phyloP scores from a whole-genome alignment of 2,329 filamentous ascomycete species.

The Xylariaceae sp. region DNA sequence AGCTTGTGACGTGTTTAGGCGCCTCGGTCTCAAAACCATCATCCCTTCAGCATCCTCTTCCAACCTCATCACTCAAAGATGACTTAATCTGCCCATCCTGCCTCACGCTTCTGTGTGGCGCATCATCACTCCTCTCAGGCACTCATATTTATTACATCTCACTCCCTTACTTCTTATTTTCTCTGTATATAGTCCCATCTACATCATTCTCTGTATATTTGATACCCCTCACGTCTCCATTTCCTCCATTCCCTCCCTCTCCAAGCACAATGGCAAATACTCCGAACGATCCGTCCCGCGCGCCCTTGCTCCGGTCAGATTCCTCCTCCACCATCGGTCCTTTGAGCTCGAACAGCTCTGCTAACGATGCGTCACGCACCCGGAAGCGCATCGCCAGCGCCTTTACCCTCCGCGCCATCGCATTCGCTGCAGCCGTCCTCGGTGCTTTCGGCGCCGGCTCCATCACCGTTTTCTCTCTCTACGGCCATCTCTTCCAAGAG shows the following conservation, averaged over 20 bases:
- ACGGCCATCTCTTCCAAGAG: slow-evolving; percentile 84
- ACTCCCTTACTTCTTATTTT: too few species aligned
- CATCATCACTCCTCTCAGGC: too few species aligned
- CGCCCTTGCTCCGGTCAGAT: slow-evolving; percentile 26
- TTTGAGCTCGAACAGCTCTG: slow-evolving; percentile 26
- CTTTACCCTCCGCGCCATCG: slow-evolving; percentile 37
- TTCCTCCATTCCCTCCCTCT: background rate
- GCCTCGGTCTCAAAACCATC: too few species aligned
- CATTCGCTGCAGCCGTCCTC: slow-evolving; percentile 53
- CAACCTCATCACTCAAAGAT: too few species aligned
- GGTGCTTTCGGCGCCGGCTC: slow-evolving; percentile 77
- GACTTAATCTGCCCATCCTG: too few species aligned
- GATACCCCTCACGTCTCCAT: too few species aligned
- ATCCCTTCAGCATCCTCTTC: too few species aligned
- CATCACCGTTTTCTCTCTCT: slow-evolving; percentile 90
- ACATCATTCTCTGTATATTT: too few species aligned
- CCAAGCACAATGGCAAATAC: slow-evolving; percentile 12
- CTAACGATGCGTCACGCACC: slow-evolving; percentile 24
- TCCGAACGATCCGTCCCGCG: slow-evolving; percentile 19
- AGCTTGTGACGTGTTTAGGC: too few species aligned
- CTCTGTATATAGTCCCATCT: too few species aligned
- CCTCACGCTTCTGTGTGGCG: too few species aligned
- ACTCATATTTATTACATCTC: too few species aligned
- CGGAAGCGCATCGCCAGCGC: slow-evolving; percentile 22
- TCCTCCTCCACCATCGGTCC: slow-evolving; percentile 29